phyloP scores from a whole-genome alignment of 139 green algal species.

The Coccomyxa sp. region DNA sequence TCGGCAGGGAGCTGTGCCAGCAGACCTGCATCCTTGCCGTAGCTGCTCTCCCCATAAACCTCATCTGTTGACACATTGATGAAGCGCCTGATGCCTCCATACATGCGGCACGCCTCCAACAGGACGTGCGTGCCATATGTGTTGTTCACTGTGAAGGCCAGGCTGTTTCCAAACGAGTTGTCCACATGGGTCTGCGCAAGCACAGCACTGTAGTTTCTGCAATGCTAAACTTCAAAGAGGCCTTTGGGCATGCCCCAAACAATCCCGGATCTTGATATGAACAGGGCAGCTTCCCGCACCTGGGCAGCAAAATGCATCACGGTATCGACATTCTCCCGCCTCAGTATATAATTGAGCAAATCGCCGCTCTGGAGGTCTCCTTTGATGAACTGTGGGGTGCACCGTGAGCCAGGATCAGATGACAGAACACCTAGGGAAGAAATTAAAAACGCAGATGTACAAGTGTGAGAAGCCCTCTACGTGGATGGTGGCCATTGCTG shows the following conservation, averaged over 20 bases:
- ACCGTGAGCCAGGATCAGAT: background rate
- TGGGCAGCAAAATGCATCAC: constrained; percentile 97
- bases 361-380: constrained; percentile 90
- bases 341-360: constrained; percentile 84
- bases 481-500: too few species aligned
- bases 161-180: constrained; percentile 95
- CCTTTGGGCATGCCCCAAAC: too few species aligned
- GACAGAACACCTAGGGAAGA: too few species aligned
- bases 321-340: constrained; percentile 87
- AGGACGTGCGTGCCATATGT: constrained; percentile 91
- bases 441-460: too few species aligned
- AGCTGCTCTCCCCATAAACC: constrained; percentile 27
- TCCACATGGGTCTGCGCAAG: constrained; percentile 92
- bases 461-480: too few species aligned
- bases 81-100: constrained; percentile 82
- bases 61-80: constrained; percentile 91
- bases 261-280: too few species aligned
- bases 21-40: background rate
- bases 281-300: constrained; percentile 9
- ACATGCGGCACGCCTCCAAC: constrained; percentile 81
- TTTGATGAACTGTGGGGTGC: constrained; percentile 76
- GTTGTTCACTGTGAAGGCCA: constrained; percentile 96
- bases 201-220: background rate
- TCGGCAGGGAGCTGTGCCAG: too few species aligned
- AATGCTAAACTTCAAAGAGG: too few species aligned